Percentiles rank a stretch among this genome's conserved stretches.
These are phyloP conservation scores for Chaetomium olivaceum DNA, from an alignment of 2,329 filamentous ascomycete species.

Conservation along the genomic window DNA sequence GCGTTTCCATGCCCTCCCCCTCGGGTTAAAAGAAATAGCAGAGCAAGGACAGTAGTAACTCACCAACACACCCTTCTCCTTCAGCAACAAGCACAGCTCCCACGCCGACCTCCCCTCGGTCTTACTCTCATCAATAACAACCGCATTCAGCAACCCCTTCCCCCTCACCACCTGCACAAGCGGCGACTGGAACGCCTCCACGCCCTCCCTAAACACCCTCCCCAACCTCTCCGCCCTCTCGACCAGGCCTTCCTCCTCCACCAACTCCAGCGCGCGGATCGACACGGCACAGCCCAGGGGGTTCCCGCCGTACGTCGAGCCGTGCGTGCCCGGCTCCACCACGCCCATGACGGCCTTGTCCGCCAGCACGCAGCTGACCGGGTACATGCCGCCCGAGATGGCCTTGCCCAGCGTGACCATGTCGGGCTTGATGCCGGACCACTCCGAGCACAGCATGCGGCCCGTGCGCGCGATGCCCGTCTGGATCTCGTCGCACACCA, in stretches of 20 bases:
- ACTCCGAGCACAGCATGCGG: slow-evolving; percentile 89
- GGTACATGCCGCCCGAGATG: slow-evolving; percentile 98
- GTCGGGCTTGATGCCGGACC: slow-evolving; percentile 93
- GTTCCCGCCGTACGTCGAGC: slow-evolving; percentile 98
- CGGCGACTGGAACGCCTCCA: slow-evolving; percentile 73
- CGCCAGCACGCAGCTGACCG: slow-evolving; percentile 89
- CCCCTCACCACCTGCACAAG: slow-evolving; percentile 82
- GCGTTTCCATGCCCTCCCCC: too few relatives aligned
- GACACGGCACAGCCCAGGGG: slow-evolving; percentile 93
- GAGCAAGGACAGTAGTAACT: too few relatives aligned
- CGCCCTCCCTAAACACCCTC: slow-evolving; percentile 76
- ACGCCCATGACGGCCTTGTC: slow-evolving; percentile 93
- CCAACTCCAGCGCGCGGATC: slow-evolving; percentile 89
- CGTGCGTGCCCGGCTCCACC: slow-evolving; percentile 93
- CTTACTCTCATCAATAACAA: slow-evolving; percentile 89
- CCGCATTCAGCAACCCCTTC: slow-evolving; percentile 92
- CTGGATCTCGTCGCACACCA: slow-evolving; percentile 99
- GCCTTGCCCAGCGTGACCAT: slow-evolving; percentile 94
- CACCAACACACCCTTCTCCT: slow-evolving; percentile 90
- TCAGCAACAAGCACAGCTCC: slow-evolving; percentile 95
- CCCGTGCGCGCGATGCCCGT: slow-evolving; percentile 95
- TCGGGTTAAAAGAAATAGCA: too few relatives aligned
- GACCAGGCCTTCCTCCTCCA: slow-evolving; percentile 87
- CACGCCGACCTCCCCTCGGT: slow-evolving; percentile 85
- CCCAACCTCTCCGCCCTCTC: slow-evolving; percentile 80